Evolutionary conservation across 805 yeast genomes (phyloP), one percentile per base, ranked within the genome.

Genomic region (Ogataea paraovalis): DNA sequence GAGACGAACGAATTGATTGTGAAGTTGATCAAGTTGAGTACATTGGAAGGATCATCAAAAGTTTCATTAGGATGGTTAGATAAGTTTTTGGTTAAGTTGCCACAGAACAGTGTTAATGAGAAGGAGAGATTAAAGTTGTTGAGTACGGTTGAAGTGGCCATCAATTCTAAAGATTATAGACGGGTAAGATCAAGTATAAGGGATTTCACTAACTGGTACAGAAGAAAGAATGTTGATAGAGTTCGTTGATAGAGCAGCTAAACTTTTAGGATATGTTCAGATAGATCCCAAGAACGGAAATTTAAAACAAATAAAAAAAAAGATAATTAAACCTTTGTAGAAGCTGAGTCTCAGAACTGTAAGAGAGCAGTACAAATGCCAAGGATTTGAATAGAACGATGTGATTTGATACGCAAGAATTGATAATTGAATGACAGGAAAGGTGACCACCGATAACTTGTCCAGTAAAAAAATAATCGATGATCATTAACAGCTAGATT

Each of bases 151-250:
- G 74, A 73, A n/a, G 71, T 68, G 13, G 85, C 94, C 0, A 69
- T 87, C 43, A 75, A 73, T 33, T 79, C 83, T 21, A 83, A 79
- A 57, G 91, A 89, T 65, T 82, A 74, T 64, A 78, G 92, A 62
- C 78, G 87, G 53, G 80, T 88, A 22, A 78, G 96, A 57, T 71
- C 80, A 3, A 75, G 86, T 40, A 70, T 91, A 45, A 79, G 82
- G 58, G 92, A 85, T 61, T 92, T 91, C 61, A 80, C 87, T 36
- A 80, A 75, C 46, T 87, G 96, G 94, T 90, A 88, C 66, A 69
- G 83, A 28, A 73, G 96, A 56, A 85, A 88, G 62, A 85, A 87
- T 57, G 76, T 87, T 23, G 59, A 62, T 38, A 56, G 70, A 46
- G 44, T 52, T 33, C 47, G 44, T 42, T 34, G 42, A 37, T 44